phyloP scores from a whole-genome alignment of 2,329 filamentous ascomycete genomes.

The Trichoderma semiorbis region DNA sequence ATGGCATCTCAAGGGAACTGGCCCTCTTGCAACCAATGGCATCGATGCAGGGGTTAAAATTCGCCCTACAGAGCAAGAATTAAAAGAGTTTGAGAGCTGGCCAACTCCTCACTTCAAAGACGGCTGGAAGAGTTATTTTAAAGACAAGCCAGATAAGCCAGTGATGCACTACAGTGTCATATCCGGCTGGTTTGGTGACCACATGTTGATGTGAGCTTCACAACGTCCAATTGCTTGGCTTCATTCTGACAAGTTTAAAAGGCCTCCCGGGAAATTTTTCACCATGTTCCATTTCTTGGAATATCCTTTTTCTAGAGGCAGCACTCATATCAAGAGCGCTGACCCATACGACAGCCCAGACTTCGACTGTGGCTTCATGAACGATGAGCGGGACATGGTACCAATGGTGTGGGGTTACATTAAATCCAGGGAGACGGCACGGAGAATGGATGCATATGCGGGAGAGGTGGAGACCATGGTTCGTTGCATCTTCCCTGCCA shows the following conservation, averaged over 20 bases:
- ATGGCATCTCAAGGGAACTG: slow-evolving; percentile 4
- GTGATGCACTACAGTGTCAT: slow-evolving; percentile 39
- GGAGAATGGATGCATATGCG: slow-evolving; percentile 50
- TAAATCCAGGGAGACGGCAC: slow-evolving; percentile 54
- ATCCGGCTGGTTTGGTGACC: slow-evolving; percentile 14
- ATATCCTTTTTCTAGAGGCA: slow-evolving; percentile 51
- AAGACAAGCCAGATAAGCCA: slow-evolving; percentile 36
- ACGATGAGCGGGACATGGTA: slow-evolving; percentile 52
- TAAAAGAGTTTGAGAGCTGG: slow-evolving; percentile 42
- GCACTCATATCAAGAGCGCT: slow-evolving; percentile 49
- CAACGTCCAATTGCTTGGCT: background rate
- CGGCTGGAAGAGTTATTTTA: slow-evolving; percentile 50
- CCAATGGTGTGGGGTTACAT: slow-evolving; percentile 61
- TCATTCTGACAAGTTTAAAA: background rate
- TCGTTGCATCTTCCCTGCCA: background rate
- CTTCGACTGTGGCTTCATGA: slow-evolving; percentile 55
- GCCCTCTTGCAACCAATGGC: slow-evolving; percentile 35
- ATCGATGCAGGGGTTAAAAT: slow-evolving; percentile 52
- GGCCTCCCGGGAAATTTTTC: slow-evolving; percentile 42
- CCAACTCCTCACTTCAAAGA: slow-evolving; percentile 41
- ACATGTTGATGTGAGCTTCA: slow-evolving; percentile 15
- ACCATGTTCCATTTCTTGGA: slow-evolving; percentile 49
- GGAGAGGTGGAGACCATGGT: slow-evolving; percentile 33
- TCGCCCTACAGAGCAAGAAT: slow-evolving; percentile 47
- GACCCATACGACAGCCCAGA: slow-evolving; percentile 41